Conservation (phyloP, 2,329 filamentous ascomycete species). For the Sclerotinia subarctica region DNA sequence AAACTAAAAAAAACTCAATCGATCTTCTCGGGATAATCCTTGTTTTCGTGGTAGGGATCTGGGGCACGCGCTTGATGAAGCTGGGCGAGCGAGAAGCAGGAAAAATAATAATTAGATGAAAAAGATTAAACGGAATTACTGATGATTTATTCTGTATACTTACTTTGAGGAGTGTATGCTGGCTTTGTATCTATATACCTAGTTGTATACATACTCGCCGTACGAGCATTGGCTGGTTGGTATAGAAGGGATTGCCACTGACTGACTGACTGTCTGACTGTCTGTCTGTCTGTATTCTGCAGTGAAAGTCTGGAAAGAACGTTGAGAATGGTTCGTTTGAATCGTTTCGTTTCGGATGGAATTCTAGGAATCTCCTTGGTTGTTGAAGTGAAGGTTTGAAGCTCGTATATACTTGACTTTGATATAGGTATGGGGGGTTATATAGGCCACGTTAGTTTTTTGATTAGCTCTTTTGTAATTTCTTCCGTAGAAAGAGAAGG, state of each 20-base stretch:
- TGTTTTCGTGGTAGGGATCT: neutral
- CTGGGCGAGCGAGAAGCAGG: neutral
- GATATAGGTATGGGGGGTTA: slow-evolving; percentile 9
- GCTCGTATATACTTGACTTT: neutral
- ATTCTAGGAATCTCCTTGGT: neutral
- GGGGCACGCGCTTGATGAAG: neutral
- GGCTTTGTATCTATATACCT: no score
- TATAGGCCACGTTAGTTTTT: neutral
- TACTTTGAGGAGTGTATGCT: neutral
- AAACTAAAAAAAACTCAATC: neutral
- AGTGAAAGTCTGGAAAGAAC: neutral
- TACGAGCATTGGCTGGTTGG: neutral
- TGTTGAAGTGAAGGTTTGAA: neutral
- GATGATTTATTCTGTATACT: neutral
- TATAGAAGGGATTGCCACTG: neutral
- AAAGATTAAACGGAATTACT: no score
- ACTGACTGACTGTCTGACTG: no score
- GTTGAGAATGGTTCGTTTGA: neutral
- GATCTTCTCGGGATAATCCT: slow-evolving; percentile 1
- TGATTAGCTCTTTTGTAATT: no score
- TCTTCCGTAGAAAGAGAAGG: neutral
- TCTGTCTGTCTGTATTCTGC: neutral
- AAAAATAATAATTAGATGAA: no score
- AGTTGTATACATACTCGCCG: neutral
- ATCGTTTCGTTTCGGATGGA: neutral